Conservation (phyloP, 2,329 filamentous ascomycete species). For the Fusarium coffeatum region DNA sequence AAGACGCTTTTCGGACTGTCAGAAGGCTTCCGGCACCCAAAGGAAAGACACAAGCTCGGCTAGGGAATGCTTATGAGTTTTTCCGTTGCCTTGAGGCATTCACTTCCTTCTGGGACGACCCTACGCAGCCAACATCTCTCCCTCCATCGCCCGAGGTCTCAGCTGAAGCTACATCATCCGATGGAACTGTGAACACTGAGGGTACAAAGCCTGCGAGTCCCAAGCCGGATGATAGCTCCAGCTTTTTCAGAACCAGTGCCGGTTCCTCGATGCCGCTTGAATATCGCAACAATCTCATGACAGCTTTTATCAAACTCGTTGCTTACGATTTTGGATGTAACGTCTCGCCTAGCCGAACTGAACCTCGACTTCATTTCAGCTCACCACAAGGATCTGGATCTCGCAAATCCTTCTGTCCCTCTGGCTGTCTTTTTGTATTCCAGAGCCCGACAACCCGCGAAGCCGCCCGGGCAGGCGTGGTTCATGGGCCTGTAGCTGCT, state of each 20-base stretch:
- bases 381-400: constrained; percentile 50
- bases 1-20: constrained; percentile 70
- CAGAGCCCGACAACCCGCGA: constrained; percentile 70
- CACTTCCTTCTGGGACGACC: constrained; percentile 71
- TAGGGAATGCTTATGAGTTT: constrained; percentile 75
- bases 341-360: constrained; percentile 65
- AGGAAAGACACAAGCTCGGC: constrained; percentile 64
- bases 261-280: constrained; percentile 70
- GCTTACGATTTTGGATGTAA: constrained; percentile 75
- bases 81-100: constrained; percentile 71
- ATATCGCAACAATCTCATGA: constrained; percentile 66
- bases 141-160: constrained; percentile 51
- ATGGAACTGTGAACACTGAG: constrained; percentile 14
- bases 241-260: constrained; percentile 56
- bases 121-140: constrained; percentile 54
- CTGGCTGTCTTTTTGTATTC: constrained; percentile 69
- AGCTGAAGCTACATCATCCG: constrained; percentile 34
- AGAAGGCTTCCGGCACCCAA: constrained; percentile 66
- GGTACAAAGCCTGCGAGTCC: constrained; percentile 24
- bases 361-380: constrained; percentile 68
- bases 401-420: constrained; percentile 67
- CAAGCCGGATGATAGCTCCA: constrained; percentile 21
- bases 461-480: constrained; percentile 67
- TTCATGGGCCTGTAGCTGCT: constrained; percentile 71
- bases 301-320: constrained; percentile 71